Evolutionary conservation across 192 early-diverging fungal genomes (phyloP).

Genomic region (Coemansia sp.): DNA sequence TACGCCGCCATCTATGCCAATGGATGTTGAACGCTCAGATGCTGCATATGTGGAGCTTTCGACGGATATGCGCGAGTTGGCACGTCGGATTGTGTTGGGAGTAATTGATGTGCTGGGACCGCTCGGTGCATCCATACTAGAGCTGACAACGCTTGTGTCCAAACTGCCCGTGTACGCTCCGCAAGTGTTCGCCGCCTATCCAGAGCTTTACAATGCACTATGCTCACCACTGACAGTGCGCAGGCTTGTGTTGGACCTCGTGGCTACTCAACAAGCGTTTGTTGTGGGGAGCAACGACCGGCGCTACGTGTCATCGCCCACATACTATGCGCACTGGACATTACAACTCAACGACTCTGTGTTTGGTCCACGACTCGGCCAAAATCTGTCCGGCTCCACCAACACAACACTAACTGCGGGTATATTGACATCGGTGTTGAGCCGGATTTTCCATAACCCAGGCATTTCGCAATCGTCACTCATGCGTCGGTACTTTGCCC

Average conservation of each 20-base stretch:
- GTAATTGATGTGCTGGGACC: conserved; percentile 21
- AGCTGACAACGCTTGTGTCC: conserved; percentile 15
- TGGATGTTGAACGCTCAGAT: background rate
- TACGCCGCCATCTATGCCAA: background rate
- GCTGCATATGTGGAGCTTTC: background rate
- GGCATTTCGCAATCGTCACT: conserved; percentile 32
- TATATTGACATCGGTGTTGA: conserved; percentile 21
- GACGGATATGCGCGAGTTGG: conserved; percentile 3
- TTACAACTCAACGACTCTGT: conserved; percentile 1
- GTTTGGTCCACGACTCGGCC: conserved; percentile 31
- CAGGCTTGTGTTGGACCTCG: background rate
- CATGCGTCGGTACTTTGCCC: conserved; percentile 38
- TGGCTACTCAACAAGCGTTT: conserved; percentile 5
- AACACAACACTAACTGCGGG: conserved; percentile 17
- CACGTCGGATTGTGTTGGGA: conserved; percentile 6
- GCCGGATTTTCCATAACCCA: conserved; percentile 31
- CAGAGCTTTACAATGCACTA: background rate
- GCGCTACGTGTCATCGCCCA: conserved; percentile 27
- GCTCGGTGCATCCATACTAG: conserved; percentile 23
- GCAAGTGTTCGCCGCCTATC: background rate
- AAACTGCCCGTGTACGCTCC: background rate
- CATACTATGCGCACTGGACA: conserved; percentile 28
- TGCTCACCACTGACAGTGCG: background rate
- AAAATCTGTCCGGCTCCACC: conserved; percentile 26
- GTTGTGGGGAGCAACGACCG: conserved; percentile 34